A percentile compares a stretch with the other conserved stretches of the same genome.
Conservation (phyloP, 1,139 yeast genomes). For the Blastobotrys raffinosifermentans region DNA sequence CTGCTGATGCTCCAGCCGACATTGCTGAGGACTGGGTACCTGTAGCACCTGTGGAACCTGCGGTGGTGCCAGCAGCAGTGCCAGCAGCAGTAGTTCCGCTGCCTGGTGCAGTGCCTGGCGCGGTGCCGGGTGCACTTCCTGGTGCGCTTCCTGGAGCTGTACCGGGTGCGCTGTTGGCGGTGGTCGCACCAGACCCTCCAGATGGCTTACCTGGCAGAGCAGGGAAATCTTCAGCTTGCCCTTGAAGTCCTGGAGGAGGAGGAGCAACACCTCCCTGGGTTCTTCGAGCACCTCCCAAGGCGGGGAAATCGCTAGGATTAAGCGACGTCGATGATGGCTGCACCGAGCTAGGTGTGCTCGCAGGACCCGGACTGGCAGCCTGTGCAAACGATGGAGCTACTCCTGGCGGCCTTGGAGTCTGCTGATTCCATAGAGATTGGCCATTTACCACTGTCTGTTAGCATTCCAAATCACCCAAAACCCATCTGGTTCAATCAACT, state of each 20-base stretch:
- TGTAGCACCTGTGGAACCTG: not conserved
- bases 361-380: constrained; percentile 14
- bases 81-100: not conserved
- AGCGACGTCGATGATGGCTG: constrained; percentile 15
- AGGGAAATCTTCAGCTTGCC: constrained; percentile 18
- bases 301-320: constrained; percentile 29
- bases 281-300: constrained; percentile 17
- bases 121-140: not conserved
- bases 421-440: no score
- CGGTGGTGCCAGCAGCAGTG: not conserved
- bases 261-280: constrained; percentile 9
- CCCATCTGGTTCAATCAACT: no score
- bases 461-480: no score
- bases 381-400: constrained; percentile 17
- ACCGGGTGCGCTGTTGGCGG: constrained; percentile 1
- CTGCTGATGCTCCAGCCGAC: no score
- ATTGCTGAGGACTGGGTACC: not conserved
- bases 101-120: not conserved
- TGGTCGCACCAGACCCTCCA: constrained; percentile 2
- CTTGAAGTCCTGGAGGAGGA: constrained; percentile 3
- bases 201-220: constrained; percentile 19
- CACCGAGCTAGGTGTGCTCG: constrained; percentile 8
- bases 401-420: constrained; percentile 7
- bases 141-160: no score
- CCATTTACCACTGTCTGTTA: no score